Conservation (phyloP, 192 early-diverging fungal species). For the Coemansia sp. region DNA sequence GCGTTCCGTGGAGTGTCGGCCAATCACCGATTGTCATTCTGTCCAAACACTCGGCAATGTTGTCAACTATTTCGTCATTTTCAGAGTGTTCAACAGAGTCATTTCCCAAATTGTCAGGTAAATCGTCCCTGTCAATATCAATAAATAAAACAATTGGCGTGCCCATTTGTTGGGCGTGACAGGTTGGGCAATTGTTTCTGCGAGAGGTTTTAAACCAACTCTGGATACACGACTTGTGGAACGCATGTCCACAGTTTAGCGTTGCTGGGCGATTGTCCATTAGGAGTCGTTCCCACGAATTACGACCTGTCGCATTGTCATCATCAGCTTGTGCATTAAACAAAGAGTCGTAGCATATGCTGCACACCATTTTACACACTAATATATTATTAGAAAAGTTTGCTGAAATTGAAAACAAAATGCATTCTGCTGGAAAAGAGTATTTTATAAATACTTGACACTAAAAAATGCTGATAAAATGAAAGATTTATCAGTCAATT, state of each 20-base stretch:
- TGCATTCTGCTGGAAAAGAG: not conserved
- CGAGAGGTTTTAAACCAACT: not conserved
- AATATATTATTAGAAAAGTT: not conserved
- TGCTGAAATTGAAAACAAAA: not conserved
- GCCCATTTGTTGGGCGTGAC: not conserved
- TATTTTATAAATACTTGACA: not conserved
- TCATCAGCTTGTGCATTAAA: not conserved
- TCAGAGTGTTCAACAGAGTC: not conserved
- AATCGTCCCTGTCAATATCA: not conserved
- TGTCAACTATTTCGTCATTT: not conserved
- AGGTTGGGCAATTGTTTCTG: not conserved
- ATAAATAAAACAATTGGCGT: not conserved
- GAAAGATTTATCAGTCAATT: too few relatives aligned
- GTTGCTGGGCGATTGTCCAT: not conserved
- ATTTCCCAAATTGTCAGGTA: not conserved
- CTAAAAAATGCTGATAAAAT: too few relatives aligned
- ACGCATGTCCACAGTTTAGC: not conserved
- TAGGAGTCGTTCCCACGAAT: too few relatives aligned
- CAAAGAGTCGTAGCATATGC: not conserved
- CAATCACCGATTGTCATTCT: not conserved
- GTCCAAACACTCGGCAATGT: not conserved
- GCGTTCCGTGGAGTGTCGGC: not conserved
- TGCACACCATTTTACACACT: not conserved
- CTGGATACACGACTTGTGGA: not conserved
- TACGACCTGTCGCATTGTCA: not conserved